phyloP scores from a whole-genome alignment of 257 asterid genomes.

The Solanum verrucosum region DNA sequence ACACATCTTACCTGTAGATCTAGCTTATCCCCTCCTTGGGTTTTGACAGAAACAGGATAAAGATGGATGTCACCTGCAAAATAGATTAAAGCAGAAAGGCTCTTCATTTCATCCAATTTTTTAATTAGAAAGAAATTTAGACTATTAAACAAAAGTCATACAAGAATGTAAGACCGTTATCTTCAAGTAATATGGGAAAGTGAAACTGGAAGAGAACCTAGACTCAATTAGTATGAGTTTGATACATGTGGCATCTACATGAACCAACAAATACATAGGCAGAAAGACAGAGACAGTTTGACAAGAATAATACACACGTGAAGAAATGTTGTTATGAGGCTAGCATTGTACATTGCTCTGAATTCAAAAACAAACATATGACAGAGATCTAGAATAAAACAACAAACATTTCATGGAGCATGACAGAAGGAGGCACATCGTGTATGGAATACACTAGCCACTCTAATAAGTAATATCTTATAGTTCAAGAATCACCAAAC shows the following conservation, averaged over 20 bases:
- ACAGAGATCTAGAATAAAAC: neutral
- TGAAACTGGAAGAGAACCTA: neutral
- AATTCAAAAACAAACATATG: neutral
- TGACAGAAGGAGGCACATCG: neutral
- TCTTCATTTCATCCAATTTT: neutral
- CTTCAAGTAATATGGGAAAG: neutral
- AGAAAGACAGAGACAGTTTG: neutral
- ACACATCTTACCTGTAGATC: slow-evolving; percentile 69
- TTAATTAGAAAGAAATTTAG: neutral
- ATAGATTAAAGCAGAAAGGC: neutral
- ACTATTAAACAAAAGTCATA: neutral
- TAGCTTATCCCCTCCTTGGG: slow-evolving; percentile 80
- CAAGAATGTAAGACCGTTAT: neutral
- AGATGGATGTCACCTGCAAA: slow-evolving; percentile 70
- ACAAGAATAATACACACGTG: neutral
- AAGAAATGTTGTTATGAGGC: neutral
- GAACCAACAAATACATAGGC: neutral
- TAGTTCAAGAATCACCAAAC: neutral
- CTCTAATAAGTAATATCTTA: neutral
- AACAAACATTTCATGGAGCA: neutral
- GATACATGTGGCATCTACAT: neutral
- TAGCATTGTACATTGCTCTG: neutral
- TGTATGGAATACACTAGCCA: neutral
- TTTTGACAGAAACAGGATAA: slow-evolving; percentile 81
- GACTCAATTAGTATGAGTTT: neutral